Percentiles rank a stretch among this genome's conserved stretches.
Conservation (phyloP, 257 asterid genomes). For the Solanum piurae region DNA sequence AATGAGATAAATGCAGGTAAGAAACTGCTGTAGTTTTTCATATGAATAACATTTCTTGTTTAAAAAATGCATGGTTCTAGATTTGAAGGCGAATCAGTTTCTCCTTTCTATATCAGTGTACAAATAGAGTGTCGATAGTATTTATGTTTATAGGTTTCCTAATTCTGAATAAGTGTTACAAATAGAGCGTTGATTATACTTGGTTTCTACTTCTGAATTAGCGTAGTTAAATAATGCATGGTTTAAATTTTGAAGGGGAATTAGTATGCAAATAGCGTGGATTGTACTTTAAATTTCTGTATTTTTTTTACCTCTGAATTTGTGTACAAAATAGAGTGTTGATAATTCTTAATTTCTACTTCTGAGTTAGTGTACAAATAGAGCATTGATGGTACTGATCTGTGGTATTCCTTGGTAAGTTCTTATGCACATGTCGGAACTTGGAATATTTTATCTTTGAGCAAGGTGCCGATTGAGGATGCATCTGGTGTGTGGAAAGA, state of each 20-base stretch:
- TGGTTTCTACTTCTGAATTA: neutral
- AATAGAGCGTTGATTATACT: neutral
- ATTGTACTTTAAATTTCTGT: neutral
- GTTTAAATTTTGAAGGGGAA: neutral
- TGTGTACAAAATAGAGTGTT: neutral
- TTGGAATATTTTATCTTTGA: neutral
- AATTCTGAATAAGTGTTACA: neutral
- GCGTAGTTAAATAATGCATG: neutral
- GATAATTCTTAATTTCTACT: neutral
- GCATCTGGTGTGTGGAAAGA: neutral
- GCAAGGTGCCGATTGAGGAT: neutral
- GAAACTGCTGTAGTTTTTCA: neutral
- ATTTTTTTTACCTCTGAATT: neutral
- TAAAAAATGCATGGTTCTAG: neutral
- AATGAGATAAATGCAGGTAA: slow-evolving; percentile 98
- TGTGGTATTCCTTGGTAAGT: neutral
- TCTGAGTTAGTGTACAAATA: neutral
- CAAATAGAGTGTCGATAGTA: neutral
- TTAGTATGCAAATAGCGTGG: neutral
- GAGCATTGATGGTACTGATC: neutral
- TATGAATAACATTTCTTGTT: neutral
- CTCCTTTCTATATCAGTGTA: neutral
- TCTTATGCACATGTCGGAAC: neutral
- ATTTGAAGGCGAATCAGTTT: neutral
- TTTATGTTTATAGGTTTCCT: neutral